Evolutionary conservation across 2,329 filamentous ascomycete species (phyloP).

Genomic region (Penicillium sp.): DNA sequence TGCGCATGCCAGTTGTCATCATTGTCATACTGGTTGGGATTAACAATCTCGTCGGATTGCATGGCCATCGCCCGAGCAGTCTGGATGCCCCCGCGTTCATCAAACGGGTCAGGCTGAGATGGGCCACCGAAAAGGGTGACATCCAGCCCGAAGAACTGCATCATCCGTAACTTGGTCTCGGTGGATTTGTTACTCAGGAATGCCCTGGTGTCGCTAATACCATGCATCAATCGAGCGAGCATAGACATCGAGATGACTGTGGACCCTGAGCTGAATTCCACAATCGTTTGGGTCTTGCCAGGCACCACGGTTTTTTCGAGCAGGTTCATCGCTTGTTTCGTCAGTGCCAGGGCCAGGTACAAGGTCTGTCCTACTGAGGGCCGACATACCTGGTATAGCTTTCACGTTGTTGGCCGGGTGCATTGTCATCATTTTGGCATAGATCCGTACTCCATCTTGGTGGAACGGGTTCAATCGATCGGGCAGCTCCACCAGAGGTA

Average conservation of each 20-base stretch:
- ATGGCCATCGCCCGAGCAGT: slow-evolving; percentile 39
- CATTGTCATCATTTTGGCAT: slow-evolving; percentile 59
- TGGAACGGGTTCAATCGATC: slow-evolving; percentile 50
- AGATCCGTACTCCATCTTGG: slow-evolving; percentile 52
- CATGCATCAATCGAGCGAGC: slow-evolving; percentile 45
- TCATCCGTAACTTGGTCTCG: slow-evolving; percentile 45
- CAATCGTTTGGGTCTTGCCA: slow-evolving; percentile 43
- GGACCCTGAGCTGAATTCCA: slow-evolving; percentile 56
- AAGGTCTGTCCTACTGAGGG: too few species aligned
- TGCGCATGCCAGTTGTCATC: too few species aligned
- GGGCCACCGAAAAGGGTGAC: slow-evolving; percentile 53
- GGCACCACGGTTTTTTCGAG: slow-evolving; percentile 38
- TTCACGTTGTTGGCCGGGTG: slow-evolving; percentile 59
- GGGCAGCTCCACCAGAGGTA: slow-evolving; percentile 56
- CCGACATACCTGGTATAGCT: slow-evolving; percentile 42
- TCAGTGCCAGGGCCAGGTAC: too few species aligned
- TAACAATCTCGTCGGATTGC: slow-evolving; percentile 39
- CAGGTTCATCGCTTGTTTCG: slow-evolving; percentile 42
- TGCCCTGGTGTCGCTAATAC: slow-evolving; percentile 45
- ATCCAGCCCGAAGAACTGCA: slow-evolving; percentile 53
- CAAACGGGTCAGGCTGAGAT: slow-evolving; percentile 49
- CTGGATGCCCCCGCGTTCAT: slow-evolving; percentile 48
- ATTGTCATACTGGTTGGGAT: slow-evolving; percentile 53
- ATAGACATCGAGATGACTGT: slow-evolving; percentile 55
- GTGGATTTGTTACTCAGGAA: slow-evolving; percentile 54